Percentiles rank a stretch among this genome's conserved stretches.
Evolutionary conservation across 352 stramenopile species (phyloP).

Genomic region (Phytophthora pinifolia): DNA sequence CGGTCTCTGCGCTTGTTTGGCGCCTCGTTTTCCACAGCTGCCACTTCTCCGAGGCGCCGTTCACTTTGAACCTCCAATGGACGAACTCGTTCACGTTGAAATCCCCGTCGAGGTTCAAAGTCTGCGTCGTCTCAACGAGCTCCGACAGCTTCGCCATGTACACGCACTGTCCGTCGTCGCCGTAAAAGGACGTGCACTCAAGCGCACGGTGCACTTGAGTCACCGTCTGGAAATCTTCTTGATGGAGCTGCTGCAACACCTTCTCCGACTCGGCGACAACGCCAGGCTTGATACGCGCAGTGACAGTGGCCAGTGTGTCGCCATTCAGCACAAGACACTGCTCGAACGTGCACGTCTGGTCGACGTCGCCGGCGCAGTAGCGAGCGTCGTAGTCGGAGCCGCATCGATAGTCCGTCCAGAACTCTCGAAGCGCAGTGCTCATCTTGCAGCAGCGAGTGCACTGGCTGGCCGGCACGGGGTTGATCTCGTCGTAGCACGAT

Average conservation of each 20-base stretch:
- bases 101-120: constrained; percentile 19
- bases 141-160: constrained; percentile 37
- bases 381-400: constrained; percentile 42
- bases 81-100: constrained; percentile 36
- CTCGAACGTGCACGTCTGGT: constrained; percentile 36
- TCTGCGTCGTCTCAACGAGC: constrained; percentile 34
- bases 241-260: constrained; percentile 38
- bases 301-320: constrained; percentile 41
- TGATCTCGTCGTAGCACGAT: constrained; percentile 22
- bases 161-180: constrained; percentile 27
- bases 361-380: constrained; percentile 37
- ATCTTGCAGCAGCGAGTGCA: constrained; percentile 55
- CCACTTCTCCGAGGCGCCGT: constrained; percentile 39
- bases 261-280: constrained; percentile 33
- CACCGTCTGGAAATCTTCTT: constrained; percentile 40
- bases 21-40: constrained; percentile 42
- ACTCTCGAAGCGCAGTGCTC: constrained; percentile 46
- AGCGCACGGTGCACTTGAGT: constrained; percentile 64
- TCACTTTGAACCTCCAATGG: constrained; percentile 67
- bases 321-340: constrained; percentile 61
- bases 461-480: constrained; percentile 27
- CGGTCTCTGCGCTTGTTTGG: constrained; percentile 21
- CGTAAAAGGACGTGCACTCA: constrained; percentile 45
- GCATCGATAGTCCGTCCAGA: constrained; percentile 64
- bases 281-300: constrained; percentile 29